A percentile compares a stretch with the other conserved stretches of the same genome.
Evolutionary conservation across 1,139 yeast genomes (phyloP).

Genomic region (Suhomyces terraborum): DNA sequence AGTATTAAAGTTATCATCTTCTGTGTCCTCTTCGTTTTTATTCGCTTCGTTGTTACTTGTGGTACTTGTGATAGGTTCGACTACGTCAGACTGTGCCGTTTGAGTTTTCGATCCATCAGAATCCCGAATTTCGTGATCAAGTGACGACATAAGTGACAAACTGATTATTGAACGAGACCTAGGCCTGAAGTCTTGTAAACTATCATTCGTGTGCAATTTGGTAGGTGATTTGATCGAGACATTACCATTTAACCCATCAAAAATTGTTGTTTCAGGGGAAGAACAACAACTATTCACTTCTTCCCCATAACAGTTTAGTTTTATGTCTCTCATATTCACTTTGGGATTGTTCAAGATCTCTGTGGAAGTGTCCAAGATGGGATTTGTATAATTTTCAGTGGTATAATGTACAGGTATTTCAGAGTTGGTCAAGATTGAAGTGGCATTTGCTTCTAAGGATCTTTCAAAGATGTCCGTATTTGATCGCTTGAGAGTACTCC

Average conservation of each 20-base stretch:
- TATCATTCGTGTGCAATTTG: constrained; percentile 6
- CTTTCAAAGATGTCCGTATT: constrained; percentile 21
- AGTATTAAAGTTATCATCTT: constrained; percentile 16
- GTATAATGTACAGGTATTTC: constrained; percentile 30
- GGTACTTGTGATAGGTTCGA: neutral
- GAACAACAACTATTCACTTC: constrained; percentile 10
- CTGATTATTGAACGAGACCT: constrained; percentile 31
- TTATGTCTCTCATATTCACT: constrained; percentile 29
- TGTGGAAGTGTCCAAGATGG: constrained; percentile 36
- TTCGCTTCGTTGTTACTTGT: neutral
- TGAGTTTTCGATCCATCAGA: neutral
- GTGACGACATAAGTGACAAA: constrained; percentile 26
- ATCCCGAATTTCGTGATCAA: constrained; percentile 15
- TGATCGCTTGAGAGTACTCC: neutral
- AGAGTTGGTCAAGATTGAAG: constrained; percentile 18
- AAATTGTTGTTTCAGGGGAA: constrained; percentile 4
- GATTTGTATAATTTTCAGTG: constrained; percentile 34
- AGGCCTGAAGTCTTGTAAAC: constrained; percentile 13
- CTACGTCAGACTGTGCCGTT: neutral
- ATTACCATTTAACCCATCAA: constrained; percentile 5
- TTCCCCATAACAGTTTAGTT: constrained; percentile 31
- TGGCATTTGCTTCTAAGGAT: constrained; percentile 16
- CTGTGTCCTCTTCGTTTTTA: constrained; percentile 7
- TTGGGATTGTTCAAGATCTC: constrained; percentile 33
- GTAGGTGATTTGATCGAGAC: constrained; percentile 1